These are phyloP conservation scores for Acanthamoeba triangularis DNA, from an alignment of 208 protist species.

Conservation along the genomic window DNA sequence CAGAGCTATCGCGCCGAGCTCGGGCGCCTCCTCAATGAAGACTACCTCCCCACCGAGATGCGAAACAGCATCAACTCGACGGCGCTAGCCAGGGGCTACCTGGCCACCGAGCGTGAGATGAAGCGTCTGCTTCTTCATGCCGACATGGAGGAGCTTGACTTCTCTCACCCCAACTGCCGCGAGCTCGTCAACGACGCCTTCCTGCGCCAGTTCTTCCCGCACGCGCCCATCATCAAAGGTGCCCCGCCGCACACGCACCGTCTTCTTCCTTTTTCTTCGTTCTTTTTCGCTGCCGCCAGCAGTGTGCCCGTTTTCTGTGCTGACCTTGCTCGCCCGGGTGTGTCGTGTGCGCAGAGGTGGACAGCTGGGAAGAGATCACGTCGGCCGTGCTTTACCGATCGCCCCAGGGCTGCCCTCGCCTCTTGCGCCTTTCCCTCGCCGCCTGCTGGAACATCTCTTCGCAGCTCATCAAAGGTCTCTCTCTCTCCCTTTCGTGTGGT, in stretches of 20 bases:
- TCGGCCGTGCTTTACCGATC: not conserved
- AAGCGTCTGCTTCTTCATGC: not conserved
- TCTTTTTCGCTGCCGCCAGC: not conserved
- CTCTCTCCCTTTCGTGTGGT: not conserved
- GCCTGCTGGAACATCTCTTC: not conserved
- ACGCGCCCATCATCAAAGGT: not conserved
- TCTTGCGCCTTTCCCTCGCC: not conserved
- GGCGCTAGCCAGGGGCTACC: not conserved
- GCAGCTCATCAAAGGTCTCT: not conserved
- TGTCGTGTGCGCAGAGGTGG: not conserved
- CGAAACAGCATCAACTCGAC: not conserved
- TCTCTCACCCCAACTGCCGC: not conserved
- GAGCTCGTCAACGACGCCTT: constrained; percentile 29
- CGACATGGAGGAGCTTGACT: constrained; percentile 31
- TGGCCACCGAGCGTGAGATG: not conserved
- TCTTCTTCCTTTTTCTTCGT: not conserved
- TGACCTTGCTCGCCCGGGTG: not conserved
- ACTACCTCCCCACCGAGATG: constrained; percentile 13
- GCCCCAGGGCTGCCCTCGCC: not conserved
- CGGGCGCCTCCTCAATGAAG: not conserved
- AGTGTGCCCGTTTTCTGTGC: no score
- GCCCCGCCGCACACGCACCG: no score
- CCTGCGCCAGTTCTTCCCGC: constrained; percentile 1
- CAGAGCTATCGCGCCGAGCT: not conserved
- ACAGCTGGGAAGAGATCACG: constrained; percentile 12